Conservation (phyloP, 75 land plant species). For the Chamaecyparis obtusa region DNA sequence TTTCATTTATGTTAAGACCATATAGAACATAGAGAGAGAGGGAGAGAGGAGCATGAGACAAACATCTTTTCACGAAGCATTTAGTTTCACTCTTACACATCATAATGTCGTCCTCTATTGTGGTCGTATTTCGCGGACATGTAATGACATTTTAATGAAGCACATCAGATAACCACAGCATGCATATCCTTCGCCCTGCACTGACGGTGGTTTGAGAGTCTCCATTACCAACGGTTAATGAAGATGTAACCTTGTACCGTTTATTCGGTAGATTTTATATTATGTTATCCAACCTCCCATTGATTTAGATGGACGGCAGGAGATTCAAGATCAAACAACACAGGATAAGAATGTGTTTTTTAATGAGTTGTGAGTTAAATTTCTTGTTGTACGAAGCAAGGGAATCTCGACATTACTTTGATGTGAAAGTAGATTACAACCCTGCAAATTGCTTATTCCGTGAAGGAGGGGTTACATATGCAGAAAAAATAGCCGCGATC, state of each 20-base stretch:
- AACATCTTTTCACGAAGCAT: too few relatives aligned
- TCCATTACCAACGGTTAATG: not conserved
- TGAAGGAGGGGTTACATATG: not conserved
- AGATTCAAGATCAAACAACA: not conserved
- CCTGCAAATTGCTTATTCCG: not conserved
- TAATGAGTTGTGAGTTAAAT: not conserved
- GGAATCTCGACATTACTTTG: too few relatives aligned
- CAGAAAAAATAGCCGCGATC: not conserved
- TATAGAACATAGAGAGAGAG: too few relatives aligned
- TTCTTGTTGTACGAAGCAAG: not conserved
- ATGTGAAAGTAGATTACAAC: not conserved
- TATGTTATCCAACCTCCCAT: not conserved
- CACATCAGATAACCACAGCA: too few relatives aligned
- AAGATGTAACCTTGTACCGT: not conserved
- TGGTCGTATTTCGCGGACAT: too few relatives aligned
- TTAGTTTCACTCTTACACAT: too few relatives aligned
- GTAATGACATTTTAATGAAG: too few relatives aligned
- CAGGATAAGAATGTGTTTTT: not conserved
- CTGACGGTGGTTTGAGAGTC: slow-evolving; percentile 17
- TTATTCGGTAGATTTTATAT: not conserved
- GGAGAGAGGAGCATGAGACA: not conserved
- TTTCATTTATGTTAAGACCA: too few relatives aligned
- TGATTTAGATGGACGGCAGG: not conserved
- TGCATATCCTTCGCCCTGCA: slow-evolving; percentile 44
- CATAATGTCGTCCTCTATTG: too few relatives aligned